Evolutionary conservation across 176 grass and related monocot species (phyloP).

Genomic region (Areca catechu): DNA sequence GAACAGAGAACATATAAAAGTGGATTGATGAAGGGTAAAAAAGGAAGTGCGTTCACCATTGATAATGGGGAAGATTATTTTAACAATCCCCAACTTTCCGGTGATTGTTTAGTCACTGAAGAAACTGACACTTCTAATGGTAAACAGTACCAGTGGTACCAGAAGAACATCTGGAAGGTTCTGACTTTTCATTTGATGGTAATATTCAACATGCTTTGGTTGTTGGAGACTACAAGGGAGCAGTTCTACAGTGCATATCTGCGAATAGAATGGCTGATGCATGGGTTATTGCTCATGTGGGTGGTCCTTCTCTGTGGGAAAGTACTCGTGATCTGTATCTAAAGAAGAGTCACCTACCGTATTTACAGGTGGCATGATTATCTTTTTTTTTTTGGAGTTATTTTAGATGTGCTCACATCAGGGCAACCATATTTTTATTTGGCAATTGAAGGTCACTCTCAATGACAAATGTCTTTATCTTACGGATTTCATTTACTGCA

Average conservation of each 20-base stretch:
- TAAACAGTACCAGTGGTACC: conserved; percentile 32
- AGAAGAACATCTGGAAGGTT: conserved; percentile 32
- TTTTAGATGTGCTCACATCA: too few relatives aligned
- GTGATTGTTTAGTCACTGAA: conserved; percentile 32
- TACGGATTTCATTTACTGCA: conserved; percentile 6
- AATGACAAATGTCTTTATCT: too few relatives aligned
- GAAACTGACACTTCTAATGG: conserved; percentile 31
- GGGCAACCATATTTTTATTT: too few relatives aligned
- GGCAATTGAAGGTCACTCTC: too few relatives aligned
- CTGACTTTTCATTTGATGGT: conserved; percentile 56
- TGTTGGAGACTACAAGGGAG: conserved; percentile 92
- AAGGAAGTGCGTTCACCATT: conserved; percentile 31
- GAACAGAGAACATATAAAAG: neutral
- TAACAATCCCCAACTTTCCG: conserved; percentile 72
- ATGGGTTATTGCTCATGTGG: conserved; percentile 95
- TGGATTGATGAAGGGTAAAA: conserved; percentile 13
- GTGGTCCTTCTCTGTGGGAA: conserved; percentile 77
- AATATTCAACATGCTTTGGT: conserved; percentile 90
- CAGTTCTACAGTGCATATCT: conserved; percentile 65
- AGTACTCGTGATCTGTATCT: conserved; percentile 74
- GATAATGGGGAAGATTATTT: conserved; percentile 98
- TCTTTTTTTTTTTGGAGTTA: too few relatives aligned
- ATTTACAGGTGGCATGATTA: conserved; percentile 52
- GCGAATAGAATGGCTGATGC: conserved; percentile 98
- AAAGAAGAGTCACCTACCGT: conserved; percentile 61